phyloP scores from a whole-genome alignment of 345 rosid genomes.

The Gossypium thurberi region DNA sequence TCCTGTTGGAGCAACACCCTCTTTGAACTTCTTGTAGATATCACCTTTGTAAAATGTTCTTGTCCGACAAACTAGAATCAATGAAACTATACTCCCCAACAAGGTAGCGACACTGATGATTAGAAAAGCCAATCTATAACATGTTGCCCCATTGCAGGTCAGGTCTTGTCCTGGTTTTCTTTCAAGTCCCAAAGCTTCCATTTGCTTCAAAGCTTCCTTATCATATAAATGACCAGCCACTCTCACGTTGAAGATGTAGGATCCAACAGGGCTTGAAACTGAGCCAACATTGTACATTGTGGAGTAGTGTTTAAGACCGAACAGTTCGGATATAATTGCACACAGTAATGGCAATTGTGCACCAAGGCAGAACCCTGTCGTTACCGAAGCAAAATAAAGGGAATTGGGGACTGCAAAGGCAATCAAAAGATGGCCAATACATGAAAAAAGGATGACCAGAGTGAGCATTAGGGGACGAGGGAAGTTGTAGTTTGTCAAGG shows the following conservation, averaged over 20 bases:
- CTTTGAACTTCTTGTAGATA: conserved; percentile 20
- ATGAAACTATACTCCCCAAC: conserved; percentile 17
- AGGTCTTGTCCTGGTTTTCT: conserved; percentile 10
- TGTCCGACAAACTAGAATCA: conserved; percentile 23
- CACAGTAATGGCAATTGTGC: conserved; percentile 40
- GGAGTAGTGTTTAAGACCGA: conserved; percentile 47
- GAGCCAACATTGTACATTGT: conserved; percentile 41
- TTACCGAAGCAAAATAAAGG: conserved; percentile 39
- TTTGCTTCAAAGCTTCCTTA: conserved; percentile 34
- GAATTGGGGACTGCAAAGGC: conserved; percentile 39
- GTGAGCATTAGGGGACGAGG: conserved; percentile 41
- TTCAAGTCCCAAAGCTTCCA: conserved; percentile 14
- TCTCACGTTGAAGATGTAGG: conserved; percentile 38
- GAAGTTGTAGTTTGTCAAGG: conserved; percentile 31
- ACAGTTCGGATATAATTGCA: conserved; percentile 47
- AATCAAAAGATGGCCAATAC: conserved; percentile 41
- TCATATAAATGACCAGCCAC: conserved; percentile 44
- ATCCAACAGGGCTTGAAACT: conserved; percentile 39
- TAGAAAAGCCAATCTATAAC: conserved; percentile 17
- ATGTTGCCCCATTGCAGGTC: conserved; percentile 13
- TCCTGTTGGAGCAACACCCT: background rate
- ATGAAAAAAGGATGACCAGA: conserved; percentile 31
- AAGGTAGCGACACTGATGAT: conserved; percentile 13
- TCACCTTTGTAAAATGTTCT: conserved; percentile 21
- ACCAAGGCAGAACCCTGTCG: conserved; percentile 46